These are phyloP conservation scores for Cystobasidium sp. DNA, from an alignment of 1,284 basidiomycete genomes.

Conservation along the genomic window DNA sequence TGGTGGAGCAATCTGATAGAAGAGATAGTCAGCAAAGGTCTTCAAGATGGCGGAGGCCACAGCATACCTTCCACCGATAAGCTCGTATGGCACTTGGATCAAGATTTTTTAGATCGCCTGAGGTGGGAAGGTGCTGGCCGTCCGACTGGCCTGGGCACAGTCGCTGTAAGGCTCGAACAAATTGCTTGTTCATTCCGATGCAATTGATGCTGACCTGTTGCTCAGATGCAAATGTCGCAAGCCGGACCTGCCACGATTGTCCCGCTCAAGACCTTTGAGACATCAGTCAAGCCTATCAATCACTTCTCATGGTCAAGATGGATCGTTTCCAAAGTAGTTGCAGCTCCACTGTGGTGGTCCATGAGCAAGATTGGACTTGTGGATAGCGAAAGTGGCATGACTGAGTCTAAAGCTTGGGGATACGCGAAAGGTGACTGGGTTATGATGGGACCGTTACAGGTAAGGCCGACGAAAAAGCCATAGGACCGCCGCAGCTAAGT, in stretches of 20 bases:
- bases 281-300: slow-evolving; percentile 25
- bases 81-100: slow-evolving; percentile 48
- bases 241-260: slow-evolving; percentile 37
- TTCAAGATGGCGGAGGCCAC: slow-evolving; percentile 33
- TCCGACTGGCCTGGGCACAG: slow-evolving; percentile 48
- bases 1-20: slow-evolving; percentile 51
- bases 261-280: slow-evolving; percentile 42
- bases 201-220: background rate
- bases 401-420: slow-evolving; percentile 49
- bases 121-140: slow-evolving; percentile 48
- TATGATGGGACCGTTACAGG: slow-evolving; percentile 50
- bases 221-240: slow-evolving; percentile 46
- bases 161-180: slow-evolving; percentile 43
- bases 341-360: slow-evolving; percentile 50
- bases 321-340: slow-evolving; percentile 46
- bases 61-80: slow-evolving; percentile 36
- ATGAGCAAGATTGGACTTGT: slow-evolving; percentile 44
- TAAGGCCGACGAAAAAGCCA: slow-evolving; percentile 21
- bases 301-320: slow-evolving; percentile 44
- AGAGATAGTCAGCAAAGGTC: slow-evolving; percentile 43
- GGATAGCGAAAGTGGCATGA: slow-evolving; percentile 34
- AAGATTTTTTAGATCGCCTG: slow-evolving; percentile 45
- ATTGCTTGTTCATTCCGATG: background rate
- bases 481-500: background rate
- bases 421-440: slow-evolving; percentile 48